Percentiles rank a stretch among this genome's conserved stretches.
phyloP scores from a whole-genome alignment of 2,329 filamentous ascomycete species.

The Botrytis galanthina region DNA sequence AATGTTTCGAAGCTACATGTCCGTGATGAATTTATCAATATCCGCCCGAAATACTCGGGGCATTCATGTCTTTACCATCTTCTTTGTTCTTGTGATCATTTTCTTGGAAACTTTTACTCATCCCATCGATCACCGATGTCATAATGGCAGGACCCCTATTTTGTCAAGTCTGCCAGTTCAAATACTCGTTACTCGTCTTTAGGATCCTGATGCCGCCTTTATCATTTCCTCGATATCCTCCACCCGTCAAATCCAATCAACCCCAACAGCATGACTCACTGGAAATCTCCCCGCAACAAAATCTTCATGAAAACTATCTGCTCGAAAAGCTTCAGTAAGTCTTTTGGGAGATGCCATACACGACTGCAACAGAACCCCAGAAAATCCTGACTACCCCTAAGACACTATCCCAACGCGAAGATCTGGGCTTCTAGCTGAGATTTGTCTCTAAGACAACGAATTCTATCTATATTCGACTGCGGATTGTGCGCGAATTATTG shows the following conservation, averaged over 20 bases:
- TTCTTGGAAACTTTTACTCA: accelerated
- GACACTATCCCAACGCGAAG: constrained; percentile 53
- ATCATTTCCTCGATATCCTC: not conserved
- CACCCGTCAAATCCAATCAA: not conserved
- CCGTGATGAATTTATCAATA: not conserved
- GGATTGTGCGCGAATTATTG: constrained; percentile 57
- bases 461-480: constrained; percentile 63
- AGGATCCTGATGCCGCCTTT: not conserved
- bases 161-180: not conserved
- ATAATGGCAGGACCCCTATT: too few relatives aligned
- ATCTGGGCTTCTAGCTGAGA: constrained; percentile 55
- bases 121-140: accelerated
- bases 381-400: constrained; percentile 33
- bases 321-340: not conserved
- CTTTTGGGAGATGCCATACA: constrained; percentile 19
- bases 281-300: not conserved
- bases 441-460: constrained; percentile 62
- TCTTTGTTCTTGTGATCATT: not conserved
- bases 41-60: not conserved
- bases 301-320: not conserved
- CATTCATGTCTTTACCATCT: not conserved
- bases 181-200: not conserved
- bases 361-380: constrained; percentile 18
- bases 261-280: not conserved
- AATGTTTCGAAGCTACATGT: not conserved